Base-by-base conservation (phyloP, 2,329 filamentous ascomycete species). In the Pseudogymnoascus sp. region DNA sequence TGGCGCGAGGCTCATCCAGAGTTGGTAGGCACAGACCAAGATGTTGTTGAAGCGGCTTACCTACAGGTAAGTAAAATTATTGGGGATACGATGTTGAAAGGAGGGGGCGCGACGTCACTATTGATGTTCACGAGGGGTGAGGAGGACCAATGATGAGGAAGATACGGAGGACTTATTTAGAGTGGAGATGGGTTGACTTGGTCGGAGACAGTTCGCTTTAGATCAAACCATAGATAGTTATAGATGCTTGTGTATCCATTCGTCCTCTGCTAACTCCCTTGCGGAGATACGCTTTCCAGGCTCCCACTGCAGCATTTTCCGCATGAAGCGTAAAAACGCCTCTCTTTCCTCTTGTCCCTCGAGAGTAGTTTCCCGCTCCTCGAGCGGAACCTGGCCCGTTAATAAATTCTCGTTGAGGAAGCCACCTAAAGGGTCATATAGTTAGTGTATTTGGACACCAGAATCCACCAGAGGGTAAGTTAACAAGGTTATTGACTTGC, bases 331-430 rank as follows among this genome's bases (percentile, higher is more conserved):
- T n/a, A 75, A 59, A 37, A 74, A 75, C 3, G 68, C 62, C 41
- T 63, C 35, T 61, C 72, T 72, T 16, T 75, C 71, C 16, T 72
- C 66, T n/a, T 33, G n/a, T 12, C 50, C 50, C n/a, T 75, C 66
- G 3, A 79, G 72, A 28, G 61, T 72, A 0, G 66, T 76, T 62
- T 79, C 78, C 41, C 68, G 72, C 16, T 75, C 26, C 33, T 77
- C 72, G 1, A 80, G 71, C 2, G 74, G 69, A n/a, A 64, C 65
- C 0, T 6, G 64, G 7, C 69, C 64, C 5, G 62, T 66, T 8
- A 76, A 22, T 60, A 64, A 33, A 33, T 33, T 19, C 33, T 19
- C 10, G 2, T 7, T 56, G 4, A 8, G 26, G 8, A 56, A 33
- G 3, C 1, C 8, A 33, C 26, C 26, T 56, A 33, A 11, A 16